Evolutionary conservation across 768 basidiomycete genomes (phyloP).

Genomic region (Neoboletus brunneissimus): DNA sequence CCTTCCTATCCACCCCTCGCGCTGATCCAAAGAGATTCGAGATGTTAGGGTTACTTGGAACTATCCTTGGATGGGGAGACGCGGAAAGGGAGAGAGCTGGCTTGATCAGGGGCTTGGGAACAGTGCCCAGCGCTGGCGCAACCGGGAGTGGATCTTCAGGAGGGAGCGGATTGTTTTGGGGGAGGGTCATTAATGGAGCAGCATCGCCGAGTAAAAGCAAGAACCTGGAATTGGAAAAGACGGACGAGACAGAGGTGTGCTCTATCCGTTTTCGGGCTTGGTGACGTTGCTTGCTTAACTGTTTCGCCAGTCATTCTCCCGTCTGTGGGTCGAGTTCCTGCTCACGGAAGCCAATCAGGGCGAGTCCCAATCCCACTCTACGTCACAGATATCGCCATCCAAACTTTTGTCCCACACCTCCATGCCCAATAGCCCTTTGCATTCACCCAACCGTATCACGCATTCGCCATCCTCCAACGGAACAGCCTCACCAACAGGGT

Average conservation of each 20-base stretch:
- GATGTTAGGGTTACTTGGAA: conserved; percentile 85
- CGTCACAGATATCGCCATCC: conserved; percentile 15
- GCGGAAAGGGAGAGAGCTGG: conserved; percentile 90
- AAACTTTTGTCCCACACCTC: conserved; percentile 35
- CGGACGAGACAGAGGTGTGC: conserved; percentile 79
- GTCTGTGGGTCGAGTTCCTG: conserved; percentile 96
- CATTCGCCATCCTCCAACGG: conserved; percentile 7
- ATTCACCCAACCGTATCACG: conserved; percentile 17
- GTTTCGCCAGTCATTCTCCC: conserved; percentile 79
- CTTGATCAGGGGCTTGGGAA: conserved; percentile 22
- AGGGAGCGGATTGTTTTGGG: conserved; percentile 23
- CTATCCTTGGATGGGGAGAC: conserved; percentile 92
- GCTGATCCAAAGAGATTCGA: conserved; percentile 95
- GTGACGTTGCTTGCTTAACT: conserved; percentile 1
- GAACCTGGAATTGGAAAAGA: conserved; percentile 64
- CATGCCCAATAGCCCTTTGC: conserved; percentile 37
- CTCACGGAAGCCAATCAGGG: conserved; percentile 78
- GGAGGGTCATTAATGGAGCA: conserved; percentile 20
- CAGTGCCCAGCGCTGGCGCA: conserved; percentile 51
- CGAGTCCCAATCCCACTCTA: conserved; percentile 21
- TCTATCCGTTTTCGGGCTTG: neutral
- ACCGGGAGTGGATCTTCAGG: conserved; percentile 17
- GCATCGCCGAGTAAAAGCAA: conserved; percentile 35
- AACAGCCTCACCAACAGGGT: conserved; percentile 21
- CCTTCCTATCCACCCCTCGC: conserved; percentile 86